These are phyloP conservation scores for Magnusiomyces paraingens DNA, from an alignment of 1,139 yeast genomes.

Conservation along the genomic window DNA sequence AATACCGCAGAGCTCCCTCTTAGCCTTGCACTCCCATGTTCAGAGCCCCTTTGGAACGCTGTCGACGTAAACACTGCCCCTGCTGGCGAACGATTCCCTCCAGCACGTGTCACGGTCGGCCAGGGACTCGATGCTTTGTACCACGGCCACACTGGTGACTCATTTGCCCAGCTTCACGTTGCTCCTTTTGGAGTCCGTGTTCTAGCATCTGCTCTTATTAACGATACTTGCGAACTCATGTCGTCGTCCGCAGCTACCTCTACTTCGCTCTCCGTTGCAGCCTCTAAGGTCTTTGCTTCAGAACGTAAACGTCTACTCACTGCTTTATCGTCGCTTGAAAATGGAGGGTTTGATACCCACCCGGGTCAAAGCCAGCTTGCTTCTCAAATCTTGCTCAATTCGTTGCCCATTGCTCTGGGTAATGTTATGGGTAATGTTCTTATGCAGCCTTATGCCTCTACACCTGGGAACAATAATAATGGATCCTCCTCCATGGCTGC, in stretches of 20 bases:
- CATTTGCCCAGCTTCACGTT: neutral
- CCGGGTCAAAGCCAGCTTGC: slow-evolving; percentile 26
- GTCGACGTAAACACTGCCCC: slow-evolving; percentile 1
- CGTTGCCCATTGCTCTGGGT: slow-evolving; percentile 8
- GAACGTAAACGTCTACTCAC: neutral
- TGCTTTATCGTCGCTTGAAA: slow-evolving; percentile 16
- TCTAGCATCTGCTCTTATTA: slow-evolving; percentile 10
- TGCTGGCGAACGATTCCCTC: neutral
- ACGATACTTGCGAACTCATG: slow-evolving; percentile 7
- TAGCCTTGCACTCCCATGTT: slow-evolving; percentile 27
- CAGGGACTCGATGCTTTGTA: slow-evolving; percentile 2
- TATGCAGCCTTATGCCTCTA: neutral
- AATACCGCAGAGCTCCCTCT: slow-evolving; percentile 6
- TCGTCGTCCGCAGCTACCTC: neutral
- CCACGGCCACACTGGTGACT: neutral
- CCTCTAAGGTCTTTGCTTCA: neutral
- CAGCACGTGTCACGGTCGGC: slow-evolving; percentile 2
- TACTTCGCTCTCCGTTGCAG: neutral
- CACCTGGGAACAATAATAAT: too few species aligned
- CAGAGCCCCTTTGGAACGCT: slow-evolving; percentile 31
- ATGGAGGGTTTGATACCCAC: slow-evolving; percentile 20
- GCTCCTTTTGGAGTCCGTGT: slow-evolving; percentile 15
- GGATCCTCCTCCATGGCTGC: too few species aligned
- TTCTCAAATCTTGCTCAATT: slow-evolving; percentile 13
- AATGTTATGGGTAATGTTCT: slow-evolving; percentile 4